These are phyloP conservation scores for Xylaria sp. DNA, from an alignment of 2,329 filamentous ascomycete species.

Conservation along the genomic window DNA sequence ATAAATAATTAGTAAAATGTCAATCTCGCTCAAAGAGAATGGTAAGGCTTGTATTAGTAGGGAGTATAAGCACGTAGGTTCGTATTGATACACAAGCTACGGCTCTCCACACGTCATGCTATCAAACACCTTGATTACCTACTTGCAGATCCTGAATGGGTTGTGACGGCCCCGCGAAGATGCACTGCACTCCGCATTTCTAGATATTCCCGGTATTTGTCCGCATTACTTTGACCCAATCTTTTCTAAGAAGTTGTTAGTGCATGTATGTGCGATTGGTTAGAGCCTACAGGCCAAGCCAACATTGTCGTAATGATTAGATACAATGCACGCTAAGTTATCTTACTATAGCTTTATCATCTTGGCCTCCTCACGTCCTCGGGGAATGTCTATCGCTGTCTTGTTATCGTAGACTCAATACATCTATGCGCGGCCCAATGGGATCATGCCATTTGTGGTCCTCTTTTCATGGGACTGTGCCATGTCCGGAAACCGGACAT, in stretches of 20 bases:
- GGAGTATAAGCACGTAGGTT: too few relatives aligned
- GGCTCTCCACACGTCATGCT: too few relatives aligned
- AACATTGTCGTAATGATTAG: slow-evolving; percentile 6
- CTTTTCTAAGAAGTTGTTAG: slow-evolving; percentile 3
- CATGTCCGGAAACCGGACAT: slow-evolving; percentile 32
- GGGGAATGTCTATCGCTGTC: slow-evolving; percentile 1
- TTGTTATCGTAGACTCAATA: neutral
- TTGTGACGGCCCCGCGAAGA: too few relatives aligned
- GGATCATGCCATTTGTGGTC: slow-evolving; percentile 18
- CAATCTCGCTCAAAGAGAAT: too few relatives aligned
- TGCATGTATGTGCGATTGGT: slow-evolving; percentile 12
- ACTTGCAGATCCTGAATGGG: too few relatives aligned
- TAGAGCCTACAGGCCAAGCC: slow-evolving; percentile 12
- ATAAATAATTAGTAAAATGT: too few relatives aligned
- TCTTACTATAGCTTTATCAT: slow-evolving; percentile 34
- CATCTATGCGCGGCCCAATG: slow-evolving; percentile 21
- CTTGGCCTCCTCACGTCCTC: slow-evolving; percentile 4
- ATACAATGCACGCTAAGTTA: slow-evolving; percentile 30
- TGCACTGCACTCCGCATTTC: neutral
- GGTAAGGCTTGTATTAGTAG: too few relatives aligned
- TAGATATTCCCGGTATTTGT: neutral
- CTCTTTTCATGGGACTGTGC: slow-evolving; percentile 25
- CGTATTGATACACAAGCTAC: too few relatives aligned
- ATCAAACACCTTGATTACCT: too few relatives aligned
- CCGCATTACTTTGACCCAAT: too few relatives aligned